phyloP scores from a whole-genome alignment of 1,139 yeast species.

The Kurtzmaniella quercitrusa region DNA sequence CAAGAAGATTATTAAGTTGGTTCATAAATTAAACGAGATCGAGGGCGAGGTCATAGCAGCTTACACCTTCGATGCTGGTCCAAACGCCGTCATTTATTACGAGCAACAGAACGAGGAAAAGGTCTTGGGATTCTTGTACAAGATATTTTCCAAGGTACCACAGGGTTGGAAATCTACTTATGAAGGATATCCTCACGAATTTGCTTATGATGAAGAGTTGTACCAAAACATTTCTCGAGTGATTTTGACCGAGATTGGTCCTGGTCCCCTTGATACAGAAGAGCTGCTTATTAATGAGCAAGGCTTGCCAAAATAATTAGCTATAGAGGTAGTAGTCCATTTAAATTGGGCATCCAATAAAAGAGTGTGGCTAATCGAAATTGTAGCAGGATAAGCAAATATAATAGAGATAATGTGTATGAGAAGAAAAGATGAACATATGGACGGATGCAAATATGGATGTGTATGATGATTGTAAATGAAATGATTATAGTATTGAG shows the following conservation, averaged over 20 bases:
- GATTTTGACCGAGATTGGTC: constrained; percentile 81
- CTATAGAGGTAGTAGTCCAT: no score
- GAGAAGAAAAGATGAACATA: no score
- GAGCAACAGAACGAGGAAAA: constrained; percentile 64
- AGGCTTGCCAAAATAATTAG: constrained; percentile 25
- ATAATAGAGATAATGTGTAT: no score
- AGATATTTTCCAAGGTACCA: constrained; percentile 49
- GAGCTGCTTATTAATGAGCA: constrained; percentile 49
- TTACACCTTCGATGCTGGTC: constrained; percentile 98
- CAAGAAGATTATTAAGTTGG: constrained; percentile 74
- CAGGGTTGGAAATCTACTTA: constrained; percentile 59
- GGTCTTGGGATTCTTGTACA: constrained; percentile 58
- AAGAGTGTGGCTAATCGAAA: no score
- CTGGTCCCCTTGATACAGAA: constrained; percentile 66
- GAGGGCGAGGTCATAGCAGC: constrained; percentile 77
- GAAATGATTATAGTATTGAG: no score
- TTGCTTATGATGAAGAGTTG: constrained; percentile 49
- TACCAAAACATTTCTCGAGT: constrained; percentile 72
- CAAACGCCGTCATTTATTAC: constrained; percentile 94
- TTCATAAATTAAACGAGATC: constrained; percentile 69
- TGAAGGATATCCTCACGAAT: constrained; percentile 26
- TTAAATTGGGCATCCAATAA: no score
- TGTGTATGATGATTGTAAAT: no score
- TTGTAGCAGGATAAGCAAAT: no score
- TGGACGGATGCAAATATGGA: no score